A percentile compares a stretch with the other conserved stretches of the same genome.
Evolutionary conservation across 2,329 filamentous ascomycete species (phyloP).

Genomic region (Thielaviopsis populi): DNA sequence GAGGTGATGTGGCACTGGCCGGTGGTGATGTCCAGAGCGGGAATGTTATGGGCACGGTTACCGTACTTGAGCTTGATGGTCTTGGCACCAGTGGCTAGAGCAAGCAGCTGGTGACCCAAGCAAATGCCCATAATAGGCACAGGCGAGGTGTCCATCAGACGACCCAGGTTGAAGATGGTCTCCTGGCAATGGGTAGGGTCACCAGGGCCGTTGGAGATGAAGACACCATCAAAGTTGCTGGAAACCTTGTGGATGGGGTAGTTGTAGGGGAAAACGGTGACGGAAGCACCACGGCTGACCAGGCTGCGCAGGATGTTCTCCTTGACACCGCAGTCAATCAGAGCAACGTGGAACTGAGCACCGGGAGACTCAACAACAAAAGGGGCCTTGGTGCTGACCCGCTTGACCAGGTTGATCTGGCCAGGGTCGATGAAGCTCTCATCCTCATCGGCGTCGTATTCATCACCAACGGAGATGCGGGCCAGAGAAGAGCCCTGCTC

Average conservation of each 20-base stretch:
- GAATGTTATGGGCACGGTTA: conserved; percentile 97
- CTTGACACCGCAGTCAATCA: conserved; percentile 98
- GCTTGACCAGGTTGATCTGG: conserved; percentile 90
- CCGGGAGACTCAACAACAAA: conserved; percentile 82
- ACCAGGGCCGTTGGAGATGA: conserved; percentile 97
- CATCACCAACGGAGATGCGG: conserved; percentile 85
- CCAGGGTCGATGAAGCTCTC: conserved; percentile 90
- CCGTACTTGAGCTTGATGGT: conserved; percentile 99
- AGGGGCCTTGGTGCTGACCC: conserved; percentile 93
- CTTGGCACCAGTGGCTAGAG: conserved; percentile 70
- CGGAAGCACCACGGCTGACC: conserved; percentile 77
- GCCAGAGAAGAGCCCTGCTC: conserved; percentile 95
- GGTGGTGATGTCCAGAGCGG: conserved; percentile 82
- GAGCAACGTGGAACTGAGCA: conserved; percentile 76
- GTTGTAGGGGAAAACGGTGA: conserved; percentile 90
- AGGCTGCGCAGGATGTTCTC: conserved; percentile 97
- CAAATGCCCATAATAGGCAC: conserved; percentile 97
- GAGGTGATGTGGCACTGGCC: conserved; percentile 97
- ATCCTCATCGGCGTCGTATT: conserved; percentile 97
- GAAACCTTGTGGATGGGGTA: conserved; percentile 98
- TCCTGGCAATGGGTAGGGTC: conserved; percentile 94
- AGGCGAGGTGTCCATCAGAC: conserved; percentile 80
- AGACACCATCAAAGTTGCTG: conserved; percentile 94
- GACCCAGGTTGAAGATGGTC: conserved; percentile 81
- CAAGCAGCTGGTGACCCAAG: conserved; percentile 89